phyloP scores from a whole-genome alignment of 2,329 filamentous ascomycete genomes.

The Ophiostoma perfectum region DNA sequence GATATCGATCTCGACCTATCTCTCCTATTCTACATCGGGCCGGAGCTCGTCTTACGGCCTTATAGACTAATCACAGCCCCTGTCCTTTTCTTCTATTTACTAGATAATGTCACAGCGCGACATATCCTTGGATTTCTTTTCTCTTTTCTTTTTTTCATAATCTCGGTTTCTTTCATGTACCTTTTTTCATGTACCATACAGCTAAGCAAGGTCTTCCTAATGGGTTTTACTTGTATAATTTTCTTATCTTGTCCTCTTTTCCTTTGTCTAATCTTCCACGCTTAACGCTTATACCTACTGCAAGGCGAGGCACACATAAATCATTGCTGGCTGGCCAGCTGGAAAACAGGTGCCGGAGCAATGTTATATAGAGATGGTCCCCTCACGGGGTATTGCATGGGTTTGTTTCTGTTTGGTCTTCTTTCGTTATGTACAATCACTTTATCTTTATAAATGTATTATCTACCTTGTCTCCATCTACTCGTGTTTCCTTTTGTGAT shows the following conservation, averaged over 20 bases:
- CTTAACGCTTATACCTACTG: background rate
- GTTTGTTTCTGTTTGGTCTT: background rate
- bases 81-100: background rate
- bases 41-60: no score
- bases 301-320: slow-evolving; percentile 1
- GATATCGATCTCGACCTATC: no score
- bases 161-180: background rate
- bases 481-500: no score
- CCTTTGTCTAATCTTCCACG: no score
- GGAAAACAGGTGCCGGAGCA: background rate
- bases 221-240: no score
- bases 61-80: no score
- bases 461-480: no score
- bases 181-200: no score
- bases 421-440: background rate
- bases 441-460: background rate
- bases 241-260: no score
- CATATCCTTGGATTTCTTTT: background rate
- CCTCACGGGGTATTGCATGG: slow-evolving; percentile 19
- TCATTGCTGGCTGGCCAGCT: slow-evolving; percentile 16
- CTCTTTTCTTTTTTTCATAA: background rate
- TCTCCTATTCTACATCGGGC: no score
- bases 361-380: slow-evolving; percentile 20
- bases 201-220: no score
- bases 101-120: no score